Evolutionary conservation across 495 filamentous ascomycete genomes (phyloP).

Genomic region (Corynascus novoguineensis): DNA sequence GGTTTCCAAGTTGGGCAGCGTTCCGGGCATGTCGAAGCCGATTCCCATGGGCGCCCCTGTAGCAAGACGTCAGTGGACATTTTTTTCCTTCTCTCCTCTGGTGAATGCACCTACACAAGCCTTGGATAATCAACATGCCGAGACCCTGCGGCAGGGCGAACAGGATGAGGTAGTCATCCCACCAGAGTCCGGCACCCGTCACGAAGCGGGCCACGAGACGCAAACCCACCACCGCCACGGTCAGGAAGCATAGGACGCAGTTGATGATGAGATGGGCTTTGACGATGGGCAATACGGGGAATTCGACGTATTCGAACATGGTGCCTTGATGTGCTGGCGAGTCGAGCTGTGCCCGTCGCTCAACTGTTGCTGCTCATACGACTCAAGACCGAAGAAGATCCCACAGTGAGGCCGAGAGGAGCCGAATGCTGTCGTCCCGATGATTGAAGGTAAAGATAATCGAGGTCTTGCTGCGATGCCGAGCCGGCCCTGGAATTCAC

Average conservation of each 20-base stretch:
- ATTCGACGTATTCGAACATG: constrained; percentile 15
- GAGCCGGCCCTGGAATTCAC: too few species aligned
- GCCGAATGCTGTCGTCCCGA: too few species aligned
- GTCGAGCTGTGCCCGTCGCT: background rate
- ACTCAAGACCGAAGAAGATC: background rate
- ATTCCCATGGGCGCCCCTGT: constrained; percentile 19
- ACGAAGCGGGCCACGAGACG: constrained; percentile 18
- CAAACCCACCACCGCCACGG: constrained; percentile 14
- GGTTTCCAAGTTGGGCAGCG: constrained; percentile 12
- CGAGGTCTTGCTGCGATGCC: too few species aligned
- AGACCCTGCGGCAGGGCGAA: constrained; percentile 24
- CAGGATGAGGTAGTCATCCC: constrained; percentile 33
- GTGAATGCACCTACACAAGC: constrained; percentile 27
- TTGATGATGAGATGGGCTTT: constrained; percentile 23
- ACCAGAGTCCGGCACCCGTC: constrained; percentile 25
- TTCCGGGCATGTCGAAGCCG: constrained; percentile 13
- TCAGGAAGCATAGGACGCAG: constrained; percentile 15
- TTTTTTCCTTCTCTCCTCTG: too few species aligned
- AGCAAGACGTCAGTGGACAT: background rate
- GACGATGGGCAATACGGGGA: constrained; percentile 14
- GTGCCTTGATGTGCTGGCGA: background rate
- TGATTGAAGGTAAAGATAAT: too few species aligned
- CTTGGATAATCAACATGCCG: constrained; percentile 26
- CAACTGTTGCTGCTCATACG: background rate
- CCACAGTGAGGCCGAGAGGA: background rate